Base-by-base conservation (phyloP, 2,329 filamentous ascomycete species). In the Podosphaera fusca region DNA sequence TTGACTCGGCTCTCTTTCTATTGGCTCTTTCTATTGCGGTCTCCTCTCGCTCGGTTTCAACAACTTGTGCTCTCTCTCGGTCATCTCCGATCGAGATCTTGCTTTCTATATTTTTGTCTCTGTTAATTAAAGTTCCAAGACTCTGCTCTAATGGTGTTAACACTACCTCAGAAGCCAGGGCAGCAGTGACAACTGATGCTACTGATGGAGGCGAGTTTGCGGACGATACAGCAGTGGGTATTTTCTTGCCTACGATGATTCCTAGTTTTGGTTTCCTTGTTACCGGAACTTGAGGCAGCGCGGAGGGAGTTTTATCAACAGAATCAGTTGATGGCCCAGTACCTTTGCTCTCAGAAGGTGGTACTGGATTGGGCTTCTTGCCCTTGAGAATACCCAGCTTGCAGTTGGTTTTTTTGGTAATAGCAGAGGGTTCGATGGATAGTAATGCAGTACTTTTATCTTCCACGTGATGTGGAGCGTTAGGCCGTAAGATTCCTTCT, bases 21-120 rank as follows among this genome's bases (percentile, higher is more conserved):
- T 67, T 59, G 14, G 66, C 66, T 38, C 63, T 62, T 56, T 68
- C 66, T 42, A 60, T 34, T 14, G 60, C 64, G n/a, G 65, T 68
- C 51, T 67, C 66, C 49, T 62, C 56, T 2, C 53, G 55, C 30
- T 58, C 35, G 1, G 10, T 38, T 38, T 5, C 5, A 38, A 10
- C 35, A 58, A 21, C 58, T 62, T 31, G 56, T 55, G 45, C 56
- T 55, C 49, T 58, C 58, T 56, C 62, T 58, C 21, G 40, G 58
- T 38, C 45, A 60, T 9, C 38, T n/a, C n/a, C 51, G 30, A 55
- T 50, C 56, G 56, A 54, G 54, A 30, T 58, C 58, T 45, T 57
- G 68, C n/a, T 53, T 58, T 31, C 49, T 30, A 12, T 36, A 38
- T 35, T 57, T 50, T 5, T 50, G 56, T 30, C 31, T 34, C 31